phyloP scores from a whole-genome alignment of 2,329 filamentous ascomycete species.

The Fusarium incarnatum region DNA sequence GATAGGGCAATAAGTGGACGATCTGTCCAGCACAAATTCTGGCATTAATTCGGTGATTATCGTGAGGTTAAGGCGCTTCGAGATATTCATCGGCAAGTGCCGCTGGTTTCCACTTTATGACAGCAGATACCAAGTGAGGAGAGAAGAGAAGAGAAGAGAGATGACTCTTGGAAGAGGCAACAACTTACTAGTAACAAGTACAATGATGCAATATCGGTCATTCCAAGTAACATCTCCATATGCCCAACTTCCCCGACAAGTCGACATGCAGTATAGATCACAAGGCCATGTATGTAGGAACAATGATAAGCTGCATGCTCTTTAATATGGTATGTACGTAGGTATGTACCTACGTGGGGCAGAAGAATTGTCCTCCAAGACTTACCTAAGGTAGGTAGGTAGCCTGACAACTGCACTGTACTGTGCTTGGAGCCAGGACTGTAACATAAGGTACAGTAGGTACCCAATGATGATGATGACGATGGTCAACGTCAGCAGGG shows the following conservation, averaged over 20 bases:
- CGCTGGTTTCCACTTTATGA: slow-evolving; percentile 23
- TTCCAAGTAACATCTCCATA: neutral
- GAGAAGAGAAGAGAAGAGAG: neutral
- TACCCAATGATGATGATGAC: slow-evolving; percentile 2
- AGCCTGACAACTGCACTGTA: neutral
- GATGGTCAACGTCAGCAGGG: neutral
- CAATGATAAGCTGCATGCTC: slow-evolving; percentile 33
- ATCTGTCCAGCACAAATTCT: neutral
- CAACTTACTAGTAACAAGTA: neutral
- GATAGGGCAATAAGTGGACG: neutral
- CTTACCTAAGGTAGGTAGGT: neutral
- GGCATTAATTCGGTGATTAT: slow-evolving; percentile 11
- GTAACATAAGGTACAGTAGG: neutral
- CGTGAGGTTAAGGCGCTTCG: slow-evolving; percentile 11
- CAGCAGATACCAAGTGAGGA: slow-evolving; percentile 1
- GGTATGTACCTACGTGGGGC: slow-evolving; percentile 14
- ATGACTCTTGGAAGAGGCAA: slow-evolving; percentile 1
- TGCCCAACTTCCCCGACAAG: neutral
- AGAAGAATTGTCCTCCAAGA: neutral
- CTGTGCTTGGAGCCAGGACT: neutral
- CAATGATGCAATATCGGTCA: neutral
- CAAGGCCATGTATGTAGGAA: slow-evolving; percentile 9
- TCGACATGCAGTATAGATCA: slow-evolving; percentile 3
- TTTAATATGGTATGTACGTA: slow-evolving; percentile 21
- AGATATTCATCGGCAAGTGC: slow-evolving; percentile 11